Base-by-base conservation (phyloP, 805 yeast genomes). In the Kregervanrija fluxuum region DNA sequence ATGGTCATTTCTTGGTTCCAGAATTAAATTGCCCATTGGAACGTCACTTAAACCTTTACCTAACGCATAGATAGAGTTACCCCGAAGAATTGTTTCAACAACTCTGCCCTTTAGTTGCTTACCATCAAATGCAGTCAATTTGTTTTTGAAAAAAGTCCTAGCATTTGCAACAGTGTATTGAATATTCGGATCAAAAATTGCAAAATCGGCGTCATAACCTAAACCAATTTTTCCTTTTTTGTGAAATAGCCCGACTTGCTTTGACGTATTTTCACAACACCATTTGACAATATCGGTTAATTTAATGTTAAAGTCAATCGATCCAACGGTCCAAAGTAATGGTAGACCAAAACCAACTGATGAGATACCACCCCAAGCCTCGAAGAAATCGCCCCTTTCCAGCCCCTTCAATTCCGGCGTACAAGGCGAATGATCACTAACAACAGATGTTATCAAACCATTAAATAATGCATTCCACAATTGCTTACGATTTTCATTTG, bases 351-450 rank as follows among this genome's bases (percentile, higher is more conserved):
- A 76, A 0, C 98, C 98, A 31, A 90, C 95, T 1, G 95, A 85
- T 2, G 95, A 74, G 35, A 90, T 88, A 9, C 98, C 98, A 33
- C 97, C 98, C 98, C 98, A 90, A 2, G 97, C 95, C 33, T 81
- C 75, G 54, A 90, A 79, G 61, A 90, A 90, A 60, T 90, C 95
- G 35, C 96, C 96, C 48, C 77, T 71, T 10, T 79, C 82, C 42
- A 88, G 69, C 16, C 86, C 85, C 64, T 90, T 90, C 56, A 90
- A 70, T 48, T 87, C 87, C 0, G 97, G 95, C 0, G 96, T 87
- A 65, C 98, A 90, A 2, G 97, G 98, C 4, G 96, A 86, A 65
- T 90, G 98, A 62, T 90, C 98, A 11, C 95, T 85, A 6, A 91
- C 97, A 4, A 90, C 95, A 3, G 96, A 80, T 12, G 85, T 76